These are phyloP conservation scores for Colletotrichum sp. DNA, from an alignment of 2,329 filamentous ascomycete species.

Conservation along the genomic window DNA sequence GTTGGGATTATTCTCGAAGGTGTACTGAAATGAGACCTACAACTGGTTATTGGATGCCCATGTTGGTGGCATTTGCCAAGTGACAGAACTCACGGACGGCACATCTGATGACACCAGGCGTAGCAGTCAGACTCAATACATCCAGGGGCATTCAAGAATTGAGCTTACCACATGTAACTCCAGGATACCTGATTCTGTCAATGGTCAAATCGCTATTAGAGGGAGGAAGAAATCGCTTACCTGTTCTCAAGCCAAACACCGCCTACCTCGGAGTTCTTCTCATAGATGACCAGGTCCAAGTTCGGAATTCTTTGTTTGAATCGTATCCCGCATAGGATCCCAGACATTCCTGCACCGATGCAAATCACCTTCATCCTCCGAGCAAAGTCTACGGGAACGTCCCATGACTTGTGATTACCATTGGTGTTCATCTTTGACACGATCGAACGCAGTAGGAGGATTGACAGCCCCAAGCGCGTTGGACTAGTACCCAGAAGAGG, in stretches of 20 bases:
- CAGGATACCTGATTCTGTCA: not conserved
- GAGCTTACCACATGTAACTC: not conserved
- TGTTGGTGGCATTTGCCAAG: not conserved
- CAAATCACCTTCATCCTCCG: not conserved
- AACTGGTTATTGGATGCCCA: not conserved
- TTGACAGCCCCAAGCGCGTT: not conserved
- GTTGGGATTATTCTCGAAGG: not conserved
- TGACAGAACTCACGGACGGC: not conserved
- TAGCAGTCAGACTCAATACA: not conserved
- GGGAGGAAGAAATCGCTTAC: not conserved
- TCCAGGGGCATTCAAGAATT: not conserved
- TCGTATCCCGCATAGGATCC: not conserved
- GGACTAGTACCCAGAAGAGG: rapidly evolving
- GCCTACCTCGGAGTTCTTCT: not conserved
- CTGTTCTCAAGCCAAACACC: not conserved
- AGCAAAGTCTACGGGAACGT: not conserved
- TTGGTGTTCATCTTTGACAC: not conserved
- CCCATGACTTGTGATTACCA: not conserved
- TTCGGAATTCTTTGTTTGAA: not conserved
- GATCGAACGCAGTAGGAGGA: not conserved
- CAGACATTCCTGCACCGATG: not conserved
- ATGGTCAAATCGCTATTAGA: not conserved
- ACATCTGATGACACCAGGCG: not conserved
- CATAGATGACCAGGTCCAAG: not conserved
- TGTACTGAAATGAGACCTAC: not conserved